A percentile compares a stretch with the other conserved stretches of the same genome.
phyloP scores from a whole-genome alignment of 352 stramenopile genomes.

The Peronospora belbahrii region DNA sequence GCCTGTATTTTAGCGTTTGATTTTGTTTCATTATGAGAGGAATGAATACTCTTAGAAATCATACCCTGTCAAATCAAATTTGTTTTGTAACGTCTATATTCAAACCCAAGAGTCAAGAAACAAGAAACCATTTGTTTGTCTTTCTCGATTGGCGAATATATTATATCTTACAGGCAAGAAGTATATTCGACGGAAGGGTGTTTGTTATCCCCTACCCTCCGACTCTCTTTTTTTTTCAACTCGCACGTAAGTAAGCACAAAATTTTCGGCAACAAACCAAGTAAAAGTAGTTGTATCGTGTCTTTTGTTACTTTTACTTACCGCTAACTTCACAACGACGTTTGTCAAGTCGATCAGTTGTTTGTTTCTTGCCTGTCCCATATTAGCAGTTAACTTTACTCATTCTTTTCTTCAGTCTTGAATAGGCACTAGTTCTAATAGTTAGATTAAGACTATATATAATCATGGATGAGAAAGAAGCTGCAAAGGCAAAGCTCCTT shows the following conservation, averaged over 20 bases:
- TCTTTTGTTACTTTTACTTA: slow-evolving; percentile 2
- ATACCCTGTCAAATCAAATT: background rate
- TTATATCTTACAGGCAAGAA: slow-evolving; percentile 1
- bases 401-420: slow-evolving; percentile 12
- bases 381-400: slow-evolving; percentile 1
- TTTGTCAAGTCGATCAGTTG: slow-evolving; percentile 10
- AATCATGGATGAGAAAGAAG: slow-evolving; percentile 50
- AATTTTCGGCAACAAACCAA: slow-evolving; percentile 14
- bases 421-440: slow-evolving; percentile 7
- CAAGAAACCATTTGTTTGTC: too few species aligned
- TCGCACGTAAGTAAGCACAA: slow-evolving; percentile 11
- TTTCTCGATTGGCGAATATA: background rate
- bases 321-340: background rate
- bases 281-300: background rate
- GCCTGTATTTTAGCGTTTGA: too few species aligned
- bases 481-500: slow-evolving; percentile 54
- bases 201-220: slow-evolving; percentile 1
- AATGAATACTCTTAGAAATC: background rate
- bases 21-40: background rate
- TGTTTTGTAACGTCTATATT: too few species aligned
- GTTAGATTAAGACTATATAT: slow-evolving; percentile 7
- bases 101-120: too few species aligned
- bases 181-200: background rate
- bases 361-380: slow-evolving; percentile 10
- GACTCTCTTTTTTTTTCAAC: slow-evolving; percentile 17